Evolutionary conservation across 345 rosid genomes (phyloP).

Genomic region (Xanthoceras sorbifolium): DNA sequence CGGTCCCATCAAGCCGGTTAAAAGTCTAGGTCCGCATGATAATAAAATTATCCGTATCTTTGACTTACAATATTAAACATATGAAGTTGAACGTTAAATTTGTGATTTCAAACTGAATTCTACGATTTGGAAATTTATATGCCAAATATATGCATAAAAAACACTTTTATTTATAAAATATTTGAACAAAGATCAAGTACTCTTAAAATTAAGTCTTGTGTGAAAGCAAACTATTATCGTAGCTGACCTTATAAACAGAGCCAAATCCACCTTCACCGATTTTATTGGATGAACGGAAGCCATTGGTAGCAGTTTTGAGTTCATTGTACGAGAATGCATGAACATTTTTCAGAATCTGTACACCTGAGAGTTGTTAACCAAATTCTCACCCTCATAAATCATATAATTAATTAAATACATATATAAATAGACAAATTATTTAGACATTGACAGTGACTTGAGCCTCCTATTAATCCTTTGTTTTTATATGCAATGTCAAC

Average conservation of each 20-base stretch:
- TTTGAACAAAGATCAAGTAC: no score
- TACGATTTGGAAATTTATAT: not conserved
- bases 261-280: constrained; percentile 59
- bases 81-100: not conserved
- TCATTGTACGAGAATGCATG: constrained; percentile 31
- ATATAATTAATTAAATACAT: not conserved
- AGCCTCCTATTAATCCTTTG: not conserved
- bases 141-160: not conserved
- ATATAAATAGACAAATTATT: no score
- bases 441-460: not conserved
- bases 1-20: not conserved
- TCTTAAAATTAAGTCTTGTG: not conserved
- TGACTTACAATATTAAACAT: no score
- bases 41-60: no score
- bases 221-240: no score
- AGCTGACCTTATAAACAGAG: constrained; percentile 40
- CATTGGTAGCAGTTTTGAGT: constrained; percentile 35
- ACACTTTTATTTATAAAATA: no score
- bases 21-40: not conserved
- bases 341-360: constrained; percentile 15
- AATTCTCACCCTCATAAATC: not conserved
- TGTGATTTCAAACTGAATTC: no score
- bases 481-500: not conserved
- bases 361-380: constrained; percentile 12
- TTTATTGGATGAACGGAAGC: constrained; percentile 35